Evolutionary conservation across 371 early-diverging fungal species (phyloP), one percentile per base, ranked within the genome.

Genomic region (Rhizopus delemar): DNA sequence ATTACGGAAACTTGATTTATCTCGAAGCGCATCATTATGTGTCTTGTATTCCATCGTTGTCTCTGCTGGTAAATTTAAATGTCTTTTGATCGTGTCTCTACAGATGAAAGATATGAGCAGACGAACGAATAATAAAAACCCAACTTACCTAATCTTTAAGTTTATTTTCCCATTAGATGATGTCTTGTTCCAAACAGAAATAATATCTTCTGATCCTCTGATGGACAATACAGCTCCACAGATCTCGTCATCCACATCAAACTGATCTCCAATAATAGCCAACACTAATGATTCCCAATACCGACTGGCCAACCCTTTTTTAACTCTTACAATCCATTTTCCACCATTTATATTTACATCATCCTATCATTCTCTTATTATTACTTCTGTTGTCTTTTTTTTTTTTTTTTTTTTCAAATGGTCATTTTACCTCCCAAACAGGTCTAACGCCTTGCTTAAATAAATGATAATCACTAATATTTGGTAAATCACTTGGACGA

Each of bases 201-300:
- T 75, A 46, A 98, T 97, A 68, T 96, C 97, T 71, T 98, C 97
- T 15, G 86, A 86, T 60, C 88, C 89, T 33, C 98, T 84, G 59
- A 98, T 93, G 29, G 96, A 95, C 57, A 98, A 75, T 13, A 98
- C 97, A n/a, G 90, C 87, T 7, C 98, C 98, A 71, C 96, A 96
- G 38, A 98, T 91, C 69, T 96, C 96, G 39, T 85, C 81, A 4
- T 90, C 89, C 3, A 91, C 91, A 56, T 92, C 91, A 71, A 96
- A 96, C 62, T 93, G 93, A 51, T 94, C 93, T 16, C 95, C 95
- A 70, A 95, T 87, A 28, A 96, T 85, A 15, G 95, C 97, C 79
- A 97, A 81, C 4, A 90, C 91, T 78, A 93, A 73, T 55, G 80
- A 80, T 71, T 96, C 98, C 98, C 98, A 98, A 67, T 95, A 93